phyloP scores from a whole-genome alignment of 768 basidiomycete species.

The Tylopilus balloui region DNA sequence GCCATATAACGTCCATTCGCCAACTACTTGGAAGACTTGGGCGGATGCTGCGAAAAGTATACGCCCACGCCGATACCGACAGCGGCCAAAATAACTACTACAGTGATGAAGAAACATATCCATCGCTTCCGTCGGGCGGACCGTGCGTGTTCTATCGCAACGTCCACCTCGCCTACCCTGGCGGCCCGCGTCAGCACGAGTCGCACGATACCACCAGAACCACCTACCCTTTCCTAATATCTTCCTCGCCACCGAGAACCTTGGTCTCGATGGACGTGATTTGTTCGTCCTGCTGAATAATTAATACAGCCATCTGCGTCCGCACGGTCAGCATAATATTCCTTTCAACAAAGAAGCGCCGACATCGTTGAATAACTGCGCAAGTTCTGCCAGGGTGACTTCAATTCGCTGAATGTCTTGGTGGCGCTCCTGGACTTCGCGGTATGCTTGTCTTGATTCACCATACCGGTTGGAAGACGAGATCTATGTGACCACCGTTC shows the following conservation, averaged over 20 bases:
- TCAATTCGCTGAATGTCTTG: constrained; percentile 83
- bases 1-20: no score
- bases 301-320: constrained; percentile 67
- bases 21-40: not conserved
- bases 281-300: constrained; percentile 76
- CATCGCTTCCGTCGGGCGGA: constrained; percentile 76
- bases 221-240: constrained; percentile 69
- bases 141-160: constrained; percentile 65
- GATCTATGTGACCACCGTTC: constrained; percentile 40
- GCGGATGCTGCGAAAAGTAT: constrained; percentile 19
- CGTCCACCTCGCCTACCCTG: constrained; percentile 58
- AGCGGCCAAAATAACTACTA: constrained; percentile 55
- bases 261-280: constrained; percentile 60
- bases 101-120: constrained; percentile 72
- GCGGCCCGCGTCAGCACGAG: not conserved
- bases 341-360: constrained; percentile 7
- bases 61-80: constrained; percentile 29
- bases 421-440: constrained; percentile 87
- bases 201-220: not conserved
- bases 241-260: constrained; percentile 57
- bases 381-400: constrained; percentile 81
- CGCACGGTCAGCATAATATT: not conserved
- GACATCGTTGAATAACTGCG: constrained; percentile 83
- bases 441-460: constrained; percentile 74
- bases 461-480: constrained; percentile 77